phyloP scores from a whole-genome alignment of 257 asterid species.

The Haberlea rhodopensis region DNA sequence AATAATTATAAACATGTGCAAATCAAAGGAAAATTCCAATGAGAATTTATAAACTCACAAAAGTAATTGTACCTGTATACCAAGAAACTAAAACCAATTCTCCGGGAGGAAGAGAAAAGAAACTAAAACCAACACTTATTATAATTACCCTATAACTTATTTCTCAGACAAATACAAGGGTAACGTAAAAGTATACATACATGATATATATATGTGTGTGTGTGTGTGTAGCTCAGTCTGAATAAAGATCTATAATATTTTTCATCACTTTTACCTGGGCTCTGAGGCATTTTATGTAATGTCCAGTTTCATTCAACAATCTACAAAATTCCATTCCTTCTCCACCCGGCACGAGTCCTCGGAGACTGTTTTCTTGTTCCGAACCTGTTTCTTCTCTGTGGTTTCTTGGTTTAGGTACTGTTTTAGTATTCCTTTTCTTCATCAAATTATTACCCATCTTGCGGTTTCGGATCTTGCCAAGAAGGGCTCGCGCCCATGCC shows the following conservation, averaged over 20 bases:
- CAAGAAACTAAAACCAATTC: too few relatives aligned
- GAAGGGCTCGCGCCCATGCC: conserved; percentile 73
- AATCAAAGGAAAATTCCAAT: neutral
- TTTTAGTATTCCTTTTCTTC: conserved; percentile 1
- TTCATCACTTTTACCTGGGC: conserved; percentile 79
- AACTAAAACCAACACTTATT: neutral
- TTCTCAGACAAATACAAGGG: neutral
- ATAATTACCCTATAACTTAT: neutral
- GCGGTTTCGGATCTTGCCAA: conserved; percentile 38
- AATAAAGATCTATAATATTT: conserved; percentile 40
- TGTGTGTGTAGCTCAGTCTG: conserved; percentile 29
- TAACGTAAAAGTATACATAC: neutral
- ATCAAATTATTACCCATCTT: conserved; percentile 3
- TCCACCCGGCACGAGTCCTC: conserved; percentile 65
- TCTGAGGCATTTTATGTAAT: conserved; percentile 66
- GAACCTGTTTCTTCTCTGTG: neutral
- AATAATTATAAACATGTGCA: neutral
- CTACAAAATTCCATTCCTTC: conserved; percentile 46
- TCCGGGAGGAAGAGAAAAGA: too few relatives aligned
- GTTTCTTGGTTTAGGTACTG: neutral
- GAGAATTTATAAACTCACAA: neutral
- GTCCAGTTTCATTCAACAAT: conserved; percentile 66
- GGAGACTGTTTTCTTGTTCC: neutral
- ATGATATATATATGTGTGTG: too few relatives aligned
- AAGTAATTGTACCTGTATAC: neutral